Percentiles rank a stretch among this genome's conserved stretches.
phyloP scores from a whole-genome alignment of 257 asterid species.

The Nemophila menziesii region DNA sequence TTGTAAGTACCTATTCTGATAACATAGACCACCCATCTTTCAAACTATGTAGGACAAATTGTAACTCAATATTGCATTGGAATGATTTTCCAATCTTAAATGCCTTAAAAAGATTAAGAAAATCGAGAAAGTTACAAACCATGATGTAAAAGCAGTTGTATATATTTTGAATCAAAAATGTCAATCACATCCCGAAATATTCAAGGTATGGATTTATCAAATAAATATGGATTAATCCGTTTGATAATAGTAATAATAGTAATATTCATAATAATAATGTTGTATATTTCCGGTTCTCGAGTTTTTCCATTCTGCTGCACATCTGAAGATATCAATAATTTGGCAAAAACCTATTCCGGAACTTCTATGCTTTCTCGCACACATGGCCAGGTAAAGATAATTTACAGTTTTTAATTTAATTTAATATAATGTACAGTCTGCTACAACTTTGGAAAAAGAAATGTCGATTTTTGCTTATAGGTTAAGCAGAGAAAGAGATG shows the following conservation, averaged over 20 bases:
- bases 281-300: conserved; percentile 29
- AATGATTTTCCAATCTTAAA: no score
- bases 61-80: no score
- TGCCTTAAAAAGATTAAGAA: no score
- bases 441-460: conserved; percentile 46
- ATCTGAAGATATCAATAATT: conserved; percentile 46
- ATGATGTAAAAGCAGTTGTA: conserved; percentile 50
- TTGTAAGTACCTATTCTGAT: no score
- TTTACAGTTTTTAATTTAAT: conserved; percentile 6
- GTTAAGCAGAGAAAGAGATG: conserved; percentile 21
- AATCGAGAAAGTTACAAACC: conserved; percentile 45
- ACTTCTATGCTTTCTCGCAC: conserved; percentile 48
- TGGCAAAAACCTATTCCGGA: conserved; percentile 24
- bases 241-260: no score
- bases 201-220: conserved; percentile 29
- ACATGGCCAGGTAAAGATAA: conserved; percentile 38
- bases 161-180: conserved; percentile 42
- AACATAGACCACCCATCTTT: no score
- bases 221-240: no score
- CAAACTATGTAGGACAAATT: no score
- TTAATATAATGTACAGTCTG: conserved; percentile 28
- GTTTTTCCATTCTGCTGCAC: conserved; percentile 45
- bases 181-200: conserved; percentile 58
- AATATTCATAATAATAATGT: no score
- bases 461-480: conserved; percentile 39